A percentile compares a stretch with the other conserved stretches of the same genome.
Conservation (phyloP, 768 basidiomycete genomes). For the Leccinellum albellum region DNA sequence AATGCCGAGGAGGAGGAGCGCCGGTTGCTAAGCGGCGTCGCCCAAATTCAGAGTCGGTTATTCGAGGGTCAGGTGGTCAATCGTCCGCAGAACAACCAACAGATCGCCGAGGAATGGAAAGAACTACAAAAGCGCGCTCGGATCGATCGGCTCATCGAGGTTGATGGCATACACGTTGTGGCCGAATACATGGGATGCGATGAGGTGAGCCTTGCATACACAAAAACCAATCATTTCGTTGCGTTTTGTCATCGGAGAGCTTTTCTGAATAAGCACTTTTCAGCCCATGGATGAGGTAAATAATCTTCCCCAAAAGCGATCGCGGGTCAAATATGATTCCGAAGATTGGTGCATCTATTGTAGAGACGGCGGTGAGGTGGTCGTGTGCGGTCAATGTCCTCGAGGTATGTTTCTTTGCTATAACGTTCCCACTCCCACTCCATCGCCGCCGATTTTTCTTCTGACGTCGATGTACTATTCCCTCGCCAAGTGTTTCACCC, state of each 20-base stretch:
- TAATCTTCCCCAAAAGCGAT: constrained; percentile 29
- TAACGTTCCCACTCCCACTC: background rate
- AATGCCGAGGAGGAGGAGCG: constrained; percentile 55
- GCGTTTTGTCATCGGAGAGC: background rate
- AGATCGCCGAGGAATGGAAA: constrained; percentile 46
- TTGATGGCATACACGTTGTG: constrained; percentile 36
- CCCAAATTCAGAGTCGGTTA: constrained; percentile 53
- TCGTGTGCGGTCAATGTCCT: constrained; percentile 48
- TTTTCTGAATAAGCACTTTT: constrained; percentile 10
- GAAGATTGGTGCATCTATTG: constrained; percentile 61
- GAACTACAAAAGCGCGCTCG: constrained; percentile 44
- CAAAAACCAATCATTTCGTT: background rate
- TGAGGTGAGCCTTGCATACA: constrained; percentile 27
- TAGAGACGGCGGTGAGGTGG: constrained; percentile 54
- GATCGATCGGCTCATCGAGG: constrained; percentile 36
- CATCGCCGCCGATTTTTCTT: background rate
- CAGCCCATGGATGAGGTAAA: constrained; percentile 12
- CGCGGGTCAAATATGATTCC: constrained; percentile 39
- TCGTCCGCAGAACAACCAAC: constrained; percentile 33
- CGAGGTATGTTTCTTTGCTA: constrained; percentile 38
- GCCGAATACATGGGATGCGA: constrained; percentile 25
- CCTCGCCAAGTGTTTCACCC: constrained; percentile 48
- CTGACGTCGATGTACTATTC: background rate
- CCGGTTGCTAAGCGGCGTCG: constrained; percentile 49
- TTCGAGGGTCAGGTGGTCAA: constrained; percentile 51